Evolutionary conservation across 2,329 filamentous ascomycete genomes (phyloP).

Genomic region (Penicillium hesseltinei): DNA sequence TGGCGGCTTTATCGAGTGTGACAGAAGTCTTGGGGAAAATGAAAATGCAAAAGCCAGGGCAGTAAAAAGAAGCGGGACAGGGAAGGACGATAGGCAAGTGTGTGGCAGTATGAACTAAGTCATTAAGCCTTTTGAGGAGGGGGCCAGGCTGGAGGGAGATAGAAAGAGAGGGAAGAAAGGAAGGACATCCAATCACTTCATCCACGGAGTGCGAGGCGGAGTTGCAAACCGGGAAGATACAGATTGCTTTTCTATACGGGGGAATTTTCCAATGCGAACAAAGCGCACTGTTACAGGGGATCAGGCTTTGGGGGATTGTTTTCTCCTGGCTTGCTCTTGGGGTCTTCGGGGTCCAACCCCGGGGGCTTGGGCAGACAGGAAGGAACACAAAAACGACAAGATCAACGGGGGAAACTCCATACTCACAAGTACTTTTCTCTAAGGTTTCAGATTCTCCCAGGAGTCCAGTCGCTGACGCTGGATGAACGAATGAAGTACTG

Average conservation of each 20-base stretch:
- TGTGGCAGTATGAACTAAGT: constrained; percentile 18
- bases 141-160: constrained; percentile 1
- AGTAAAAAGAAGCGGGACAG: constrained; percentile 9
- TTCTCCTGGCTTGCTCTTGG: constrained; percentile 15
- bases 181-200: constrained; percentile 12
- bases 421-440: constrained; percentile 23
- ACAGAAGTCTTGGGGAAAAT: not conserved
- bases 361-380: not conserved
- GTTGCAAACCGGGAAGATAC: constrained; percentile 33
- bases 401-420: constrained; percentile 3
- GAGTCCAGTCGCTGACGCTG: constrained; percentile 17
- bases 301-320: constrained; percentile 8
- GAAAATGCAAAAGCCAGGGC: not conserved
- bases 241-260: constrained; percentile 26
- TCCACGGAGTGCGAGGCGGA: constrained; percentile 11
- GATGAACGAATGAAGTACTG: constrained; percentile 26
- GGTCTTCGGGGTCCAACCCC: not conserved
- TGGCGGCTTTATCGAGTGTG: constrained; percentile 7
- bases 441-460: constrained; percentile 14
- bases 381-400: not conserved
- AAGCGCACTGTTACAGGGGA: constrained; percentile 25
- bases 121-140: not conserved
- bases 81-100: constrained; percentile 7
- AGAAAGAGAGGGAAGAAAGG: constrained; percentile 5
- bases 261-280: constrained; percentile 24